phyloP scores from a whole-genome alignment of 306 rosid genomes.

The Argentina anserina region DNA sequence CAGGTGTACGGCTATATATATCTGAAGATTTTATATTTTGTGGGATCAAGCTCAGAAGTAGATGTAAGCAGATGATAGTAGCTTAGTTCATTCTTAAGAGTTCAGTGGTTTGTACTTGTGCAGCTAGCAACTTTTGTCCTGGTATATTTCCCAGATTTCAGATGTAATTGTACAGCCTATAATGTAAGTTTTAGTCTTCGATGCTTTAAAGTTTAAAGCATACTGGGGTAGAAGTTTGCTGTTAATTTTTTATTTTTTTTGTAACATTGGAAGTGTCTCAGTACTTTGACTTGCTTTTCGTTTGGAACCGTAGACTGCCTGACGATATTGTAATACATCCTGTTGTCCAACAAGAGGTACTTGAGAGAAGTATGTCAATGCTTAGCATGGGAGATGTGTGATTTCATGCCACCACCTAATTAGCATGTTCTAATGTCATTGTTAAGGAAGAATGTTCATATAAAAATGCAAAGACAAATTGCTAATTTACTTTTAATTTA shows the following conservation, averaged over 20 bases:
- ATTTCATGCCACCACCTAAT: not conserved
- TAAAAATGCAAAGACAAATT: not conserved
- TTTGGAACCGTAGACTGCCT: not conserved
- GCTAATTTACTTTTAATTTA: not conserved
- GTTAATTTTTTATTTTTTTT: too few relatives aligned
- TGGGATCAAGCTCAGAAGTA: slow-evolving; percentile 2
- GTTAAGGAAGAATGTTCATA: not conserved
- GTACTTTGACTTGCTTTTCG: not conserved
- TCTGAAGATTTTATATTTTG: slow-evolving; percentile 13
- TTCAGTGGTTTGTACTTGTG: not conserved
- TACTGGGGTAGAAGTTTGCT: not conserved
- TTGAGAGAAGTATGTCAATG: not conserved
- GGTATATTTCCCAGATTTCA: slow-evolving; percentile 12
- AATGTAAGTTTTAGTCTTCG: not conserved
- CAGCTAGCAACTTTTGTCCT: not conserved
- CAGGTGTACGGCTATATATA: slow-evolving; percentile 46
- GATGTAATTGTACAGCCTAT: slow-evolving; percentile 26
- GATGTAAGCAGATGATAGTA: slow-evolving; percentile 4
- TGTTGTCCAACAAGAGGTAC: not conserved
- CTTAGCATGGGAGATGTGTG: not conserved
- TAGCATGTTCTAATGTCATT: not conserved
- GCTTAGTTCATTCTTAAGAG: not conserved
- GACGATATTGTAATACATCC: not conserved
- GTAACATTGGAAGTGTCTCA: not conserved
- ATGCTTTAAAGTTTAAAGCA: not conserved